Conservation (phyloP, 1,139 yeast genomes). For the Kodamaea fungicola region DNA sequence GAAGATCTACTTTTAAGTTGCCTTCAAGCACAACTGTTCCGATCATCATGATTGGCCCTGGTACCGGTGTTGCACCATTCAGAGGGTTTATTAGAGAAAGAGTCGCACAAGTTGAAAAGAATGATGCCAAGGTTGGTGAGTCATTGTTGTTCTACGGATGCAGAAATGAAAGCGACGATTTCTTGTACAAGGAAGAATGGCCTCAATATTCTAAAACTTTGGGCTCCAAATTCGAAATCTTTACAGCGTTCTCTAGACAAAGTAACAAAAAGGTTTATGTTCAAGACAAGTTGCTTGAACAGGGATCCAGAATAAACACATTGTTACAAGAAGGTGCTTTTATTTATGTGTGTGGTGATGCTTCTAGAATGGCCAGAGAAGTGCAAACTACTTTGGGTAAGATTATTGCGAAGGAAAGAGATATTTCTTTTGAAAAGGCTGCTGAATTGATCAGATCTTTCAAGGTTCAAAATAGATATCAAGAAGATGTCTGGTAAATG, state of each 20-base stretch:
- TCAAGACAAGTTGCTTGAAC: constrained; percentile 71
- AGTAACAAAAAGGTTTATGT: constrained; percentile 73
- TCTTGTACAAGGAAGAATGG: constrained; percentile 86
- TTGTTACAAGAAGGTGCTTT: constrained; percentile 75
- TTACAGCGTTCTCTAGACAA: constrained; percentile 86
- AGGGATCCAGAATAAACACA: constrained; percentile 50
- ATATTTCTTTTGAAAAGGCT: constrained; percentile 62
- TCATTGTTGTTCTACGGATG: constrained; percentile 83
- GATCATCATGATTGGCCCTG: constrained; percentile 92
- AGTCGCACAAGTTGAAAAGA: constrained; percentile 32
- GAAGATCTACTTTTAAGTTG: constrained; percentile 91
- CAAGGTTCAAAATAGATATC: constrained; percentile 84
- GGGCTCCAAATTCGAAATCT: constrained; percentile 65
- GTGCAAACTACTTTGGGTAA: constrained; percentile 73
- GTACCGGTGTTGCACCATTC: constrained; percentile 98
- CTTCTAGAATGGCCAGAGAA: constrained; percentile 92
- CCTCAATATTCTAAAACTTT: constrained; percentile 58
- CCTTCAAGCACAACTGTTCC: constrained; percentile 88
- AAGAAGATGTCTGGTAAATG: constrained; percentile 90
- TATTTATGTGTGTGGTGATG: constrained; percentile 96
- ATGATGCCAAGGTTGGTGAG: constrained; percentile 60
- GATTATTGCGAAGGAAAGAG: constrained; percentile 60
- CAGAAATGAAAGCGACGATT: constrained; percentile 72
- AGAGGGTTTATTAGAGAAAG: constrained; percentile 91
- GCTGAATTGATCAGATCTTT: constrained; percentile 74